Conservation (phyloP, 1,284 basidiomycete genomes). For the Peniophora sp. region DNA sequence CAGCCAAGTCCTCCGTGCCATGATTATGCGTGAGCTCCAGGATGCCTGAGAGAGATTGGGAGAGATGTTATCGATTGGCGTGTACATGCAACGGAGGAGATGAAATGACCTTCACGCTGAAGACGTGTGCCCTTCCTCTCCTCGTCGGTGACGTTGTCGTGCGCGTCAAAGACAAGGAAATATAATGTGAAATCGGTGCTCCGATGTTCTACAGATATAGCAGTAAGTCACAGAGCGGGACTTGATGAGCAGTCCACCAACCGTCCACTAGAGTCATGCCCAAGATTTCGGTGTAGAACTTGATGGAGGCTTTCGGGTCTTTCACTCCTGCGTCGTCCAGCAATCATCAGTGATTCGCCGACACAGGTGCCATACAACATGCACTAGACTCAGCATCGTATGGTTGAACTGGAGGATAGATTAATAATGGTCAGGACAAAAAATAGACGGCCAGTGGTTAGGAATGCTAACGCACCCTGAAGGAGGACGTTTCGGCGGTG, state of each 20-base stretch:
- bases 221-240: too few species aligned
- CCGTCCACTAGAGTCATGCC: slow-evolving; percentile 9
- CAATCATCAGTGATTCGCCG: too few species aligned
- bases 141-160: slow-evolving; percentile 36
- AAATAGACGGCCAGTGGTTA: neutral
- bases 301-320: slow-evolving; percentile 74
- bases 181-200: slow-evolving; percentile 68
- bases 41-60: slow-evolving; percentile 37
- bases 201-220: slow-evolving; percentile 48
- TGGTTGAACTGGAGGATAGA: slow-evolving; percentile 67
- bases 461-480: slow-evolving; percentile 34
- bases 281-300: slow-evolving; percentile 65
- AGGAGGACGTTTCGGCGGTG: slow-evolving; percentile 57
- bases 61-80: slow-evolving; percentile 4
- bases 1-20: slow-evolving; percentile 60
- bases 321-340: slow-evolving; percentile 57
- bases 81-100: slow-evolving; percentile 9
- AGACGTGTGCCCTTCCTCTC: slow-evolving; percentile 41
- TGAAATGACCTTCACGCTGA: slow-evolving; percentile 52
- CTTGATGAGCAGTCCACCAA: slow-evolving; percentile 5
- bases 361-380: too few species aligned
- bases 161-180: slow-evolving; percentile 73
- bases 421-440: neutral
- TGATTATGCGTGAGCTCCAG: slow-evolving; percentile 89
- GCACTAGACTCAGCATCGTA: slow-evolving; percentile 73